These are phyloP conservation scores for Kuraishia capsulata DNA, from an alignment of 805 yeast species.

Conservation along the genomic window DNA sequence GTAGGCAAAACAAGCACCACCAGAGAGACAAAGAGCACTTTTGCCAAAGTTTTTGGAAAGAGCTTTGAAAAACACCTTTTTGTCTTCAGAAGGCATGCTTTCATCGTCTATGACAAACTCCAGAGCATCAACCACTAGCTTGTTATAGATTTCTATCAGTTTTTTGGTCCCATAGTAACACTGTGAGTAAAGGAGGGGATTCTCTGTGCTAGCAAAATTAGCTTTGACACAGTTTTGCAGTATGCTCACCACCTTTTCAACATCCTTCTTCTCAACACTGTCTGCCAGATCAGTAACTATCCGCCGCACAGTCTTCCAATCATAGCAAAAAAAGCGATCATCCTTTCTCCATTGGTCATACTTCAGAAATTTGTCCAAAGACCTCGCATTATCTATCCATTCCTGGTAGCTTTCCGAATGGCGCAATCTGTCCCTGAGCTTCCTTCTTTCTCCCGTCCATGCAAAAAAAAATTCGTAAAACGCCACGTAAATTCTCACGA, in stretches of 20 bases:
- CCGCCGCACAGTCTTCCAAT: slow-evolving; percentile 47
- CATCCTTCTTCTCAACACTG: slow-evolving; percentile 22
- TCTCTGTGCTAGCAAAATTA: slow-evolving; percentile 75
- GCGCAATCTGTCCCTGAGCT: slow-evolving; percentile 39
- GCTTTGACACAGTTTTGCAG: slow-evolving; percentile 61
- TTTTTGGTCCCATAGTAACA: slow-evolving; percentile 68
- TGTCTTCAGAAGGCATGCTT: slow-evolving; percentile 27
- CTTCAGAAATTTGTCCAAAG: slow-evolving; percentile 47
- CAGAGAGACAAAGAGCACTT: slow-evolving; percentile 63
- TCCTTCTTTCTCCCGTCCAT: slow-evolving; percentile 50
- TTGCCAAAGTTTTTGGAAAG: slow-evolving; percentile 60
- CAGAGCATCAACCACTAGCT: slow-evolving; percentile 40
- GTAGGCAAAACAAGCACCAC: slow-evolving; percentile 75
- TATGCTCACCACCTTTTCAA: slow-evolving; percentile 40
- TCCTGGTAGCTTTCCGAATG: slow-evolving; percentile 43
- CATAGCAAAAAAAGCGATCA: slow-evolving; percentile 58
- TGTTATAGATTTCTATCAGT: slow-evolving; percentile 44
- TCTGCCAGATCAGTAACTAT: slow-evolving; percentile 32
- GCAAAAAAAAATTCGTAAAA: slow-evolving; percentile 49
- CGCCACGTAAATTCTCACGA: slow-evolving; percentile 52
- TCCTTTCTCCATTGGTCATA: slow-evolving; percentile 57
- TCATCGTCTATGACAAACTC: slow-evolving; percentile 30
- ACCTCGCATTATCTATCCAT: slow-evolving; percentile 52
- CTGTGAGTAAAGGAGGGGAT: slow-evolving; percentile 62
- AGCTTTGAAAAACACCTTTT: slow-evolving; percentile 44